Evolutionary conservation across 352 stramenopile species (phyloP).

Genomic region (Phytophthora constricta): DNA sequence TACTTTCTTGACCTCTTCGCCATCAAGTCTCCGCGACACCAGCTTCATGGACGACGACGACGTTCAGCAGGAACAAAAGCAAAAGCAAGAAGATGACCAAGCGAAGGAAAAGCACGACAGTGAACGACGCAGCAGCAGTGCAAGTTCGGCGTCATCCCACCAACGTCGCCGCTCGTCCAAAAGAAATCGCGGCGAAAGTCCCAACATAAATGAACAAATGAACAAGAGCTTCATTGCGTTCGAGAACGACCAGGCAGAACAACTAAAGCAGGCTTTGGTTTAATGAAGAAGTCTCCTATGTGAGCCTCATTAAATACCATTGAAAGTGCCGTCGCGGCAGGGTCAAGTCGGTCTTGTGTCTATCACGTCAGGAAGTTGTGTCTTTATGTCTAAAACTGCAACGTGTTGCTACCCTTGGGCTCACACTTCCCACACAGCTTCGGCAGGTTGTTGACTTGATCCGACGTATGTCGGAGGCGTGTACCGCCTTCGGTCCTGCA

Average conservation of each 20-base stretch:
- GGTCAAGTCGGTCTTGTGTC: neutral
- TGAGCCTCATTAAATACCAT: slow-evolving; percentile 9
- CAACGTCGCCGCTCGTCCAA: slow-evolving; percentile 18
- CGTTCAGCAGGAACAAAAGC: slow-evolving; percentile 24
- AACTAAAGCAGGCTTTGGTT: slow-evolving; percentile 6
- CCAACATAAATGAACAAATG: slow-evolving; percentile 11
- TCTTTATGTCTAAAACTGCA: too few relatives aligned
- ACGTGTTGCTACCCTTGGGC: too few relatives aligned
- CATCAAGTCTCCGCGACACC: slow-evolving; percentile 17
- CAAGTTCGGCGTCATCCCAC: slow-evolving; percentile 13
- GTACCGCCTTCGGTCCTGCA: slow-evolving; percentile 45
- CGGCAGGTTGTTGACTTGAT: slow-evolving; percentile 44
- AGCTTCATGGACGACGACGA: slow-evolving; percentile 34
- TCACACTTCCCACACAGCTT: slow-evolving; percentile 83
- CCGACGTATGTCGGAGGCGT: slow-evolving; percentile 62
- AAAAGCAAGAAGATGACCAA: slow-evolving; percentile 20
- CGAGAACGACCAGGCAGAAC: neutral
- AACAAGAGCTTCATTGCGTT: neutral
- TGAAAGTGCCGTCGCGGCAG: too few relatives aligned
- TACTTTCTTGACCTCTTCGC: slow-evolving; percentile 20
- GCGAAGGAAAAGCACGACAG: slow-evolving; percentile 1
- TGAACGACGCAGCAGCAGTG: slow-evolving; percentile 14
- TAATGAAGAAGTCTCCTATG: slow-evolving; percentile 2
- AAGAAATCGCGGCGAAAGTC: slow-evolving; percentile 31
- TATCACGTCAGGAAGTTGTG: too few relatives aligned